Evolutionary conservation across 2,329 filamentous ascomycete species (phyloP), one percentile per base, ranked within the genome.

Genomic region (Fusarium bactridioides): DNA sequence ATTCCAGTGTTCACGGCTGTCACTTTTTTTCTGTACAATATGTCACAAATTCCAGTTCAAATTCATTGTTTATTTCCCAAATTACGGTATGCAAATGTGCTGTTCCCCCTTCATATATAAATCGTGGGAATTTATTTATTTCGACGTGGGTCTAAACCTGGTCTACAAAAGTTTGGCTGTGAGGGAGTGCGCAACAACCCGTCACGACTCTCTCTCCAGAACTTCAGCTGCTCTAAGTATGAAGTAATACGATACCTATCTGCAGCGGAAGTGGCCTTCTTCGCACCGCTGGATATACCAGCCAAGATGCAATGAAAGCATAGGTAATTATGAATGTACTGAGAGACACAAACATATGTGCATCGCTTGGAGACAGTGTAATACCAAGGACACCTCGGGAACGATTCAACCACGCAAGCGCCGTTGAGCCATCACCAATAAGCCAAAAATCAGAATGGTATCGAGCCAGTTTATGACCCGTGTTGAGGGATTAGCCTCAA

Each of bases 351-450:
- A 41, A 25, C 9, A 35, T 19, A 35, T 70, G 41, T 44, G 74
- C 74, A 54, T 77, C 74, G 16, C 74, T 72, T 72, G 75, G 73
- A 76, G 54, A 44, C 67, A 76, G 75, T 77, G 75, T 70, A 51
- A 77, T 77, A 76, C 74, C 75, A 77, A 73, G 73, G 65, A 77
- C 76, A 76, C 76, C 31, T 37, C 33, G 58, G 62, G 43, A 59
- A 61, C 50, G 47, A 29, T 37, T 40, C 31, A 38, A n/a, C 63
- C 48, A 70, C 69, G 69, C 75, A 73, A 76, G 75, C 72, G 67
- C 31, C 60, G 40, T 47, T 43, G 38, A 57, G 29, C 15, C 31
- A 50, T 65, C 59, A 45, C 74, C 67, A 23, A 48, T 47, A 37
- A 57, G 40, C 53, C 71, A 78, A 77, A 77, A 77, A 74, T 68